Conservation (phyloP, 169 alveolate genomes). For the Cryptosporidium baileyi region DNA sequence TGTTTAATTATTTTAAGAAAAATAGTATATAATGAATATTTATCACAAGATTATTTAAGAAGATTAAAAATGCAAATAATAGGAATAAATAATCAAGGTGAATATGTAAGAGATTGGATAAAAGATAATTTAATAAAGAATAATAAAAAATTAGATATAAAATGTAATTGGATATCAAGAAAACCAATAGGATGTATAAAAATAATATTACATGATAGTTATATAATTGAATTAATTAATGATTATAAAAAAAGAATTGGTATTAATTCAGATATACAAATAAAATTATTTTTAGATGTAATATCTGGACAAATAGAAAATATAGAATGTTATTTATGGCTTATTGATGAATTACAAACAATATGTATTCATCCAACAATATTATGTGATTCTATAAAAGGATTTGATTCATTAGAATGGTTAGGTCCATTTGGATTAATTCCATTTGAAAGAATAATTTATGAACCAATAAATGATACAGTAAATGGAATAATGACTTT, state of each 20-base stretch:
- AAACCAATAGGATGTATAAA: slow-evolving; percentile 51
- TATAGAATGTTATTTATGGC: slow-evolving; percentile 56
- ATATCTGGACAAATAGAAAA: slow-evolving; percentile 3
- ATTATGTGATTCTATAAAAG: slow-evolving; percentile 25
- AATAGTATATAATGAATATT: background rate
- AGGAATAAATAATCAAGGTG: slow-evolving; percentile 11
- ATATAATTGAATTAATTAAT: background rate
- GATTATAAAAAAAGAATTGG: slow-evolving; percentile 40
- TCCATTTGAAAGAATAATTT: slow-evolving; percentile 23
- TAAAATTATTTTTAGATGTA: slow-evolving; percentile 6
- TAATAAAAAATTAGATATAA: slow-evolving; percentile 20
- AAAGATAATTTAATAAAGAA: background rate
- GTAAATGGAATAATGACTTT: slow-evolving; percentile 21
- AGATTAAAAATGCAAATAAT: slow-evolving; percentile 55
- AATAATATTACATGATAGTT: slow-evolving; percentile 24
- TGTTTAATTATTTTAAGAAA: slow-evolving; percentile 23
- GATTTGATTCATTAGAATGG: slow-evolving; percentile 57
- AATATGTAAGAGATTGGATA: slow-evolving; percentile 60
- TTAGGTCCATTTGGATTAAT: slow-evolving; percentile 55
- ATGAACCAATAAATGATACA: background rate
- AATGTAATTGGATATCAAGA: slow-evolving; percentile 44
- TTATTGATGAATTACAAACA: slow-evolving; percentile 42
- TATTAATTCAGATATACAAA: slow-evolving; percentile 1
- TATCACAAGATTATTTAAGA: slow-evolving; percentile 42
- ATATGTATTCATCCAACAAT: slow-evolving; percentile 44